Evolutionary conservation across 2,329 filamentous ascomycete species (phyloP), one percentile per base, ranked within the genome.

Genomic region (Exophiala sp.): DNA sequence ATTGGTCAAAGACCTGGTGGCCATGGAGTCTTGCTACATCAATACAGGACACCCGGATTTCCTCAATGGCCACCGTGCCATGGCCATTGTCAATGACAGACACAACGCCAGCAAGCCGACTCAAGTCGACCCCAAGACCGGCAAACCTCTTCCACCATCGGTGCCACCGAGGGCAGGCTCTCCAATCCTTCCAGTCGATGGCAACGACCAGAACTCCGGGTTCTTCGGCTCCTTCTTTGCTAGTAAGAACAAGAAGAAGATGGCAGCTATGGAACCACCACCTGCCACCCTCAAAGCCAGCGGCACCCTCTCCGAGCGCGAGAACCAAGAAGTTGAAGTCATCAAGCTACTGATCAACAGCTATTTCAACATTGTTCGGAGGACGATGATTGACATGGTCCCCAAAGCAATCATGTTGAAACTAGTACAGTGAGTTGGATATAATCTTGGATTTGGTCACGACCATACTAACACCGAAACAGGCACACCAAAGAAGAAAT

Each of bases 231-330:
- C 88, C 64, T 98, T 98, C 80, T 98, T 96, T 66, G 88, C 93
- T 9, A 90, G 88, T 65, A 98, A 97, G 81, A 98, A 97, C 75
- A 98, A 97, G 83, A 98, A 98, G 81, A 97, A 96, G 84, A 94
- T 95, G 73, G 93, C 93, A n/a, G 90, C 91, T 41, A 98, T 98
- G 93, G 93, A 98, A 68, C 78, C 93, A 11, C 93, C 93, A 32
- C 93, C 93, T 56, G 81, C 93, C 23, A 91, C 82, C 35, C 81
- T 98, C 50, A 98, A 96, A 75, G 93, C 93, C 27, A 95, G 88
- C 2, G 91, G 93, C 35, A 95, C 85, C 21, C 76, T 98, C 32
- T 95, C 87, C 3, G 93, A 98, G 72, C 88, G 93, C 55, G 93
- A 98, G 69, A 84, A 83, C 52, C 87, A 95, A 58, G 93, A 98